These are phyloP conservation scores for Ogataea siamensis DNA, from an alignment of 805 yeast species.

Conservation along the genomic window DNA sequence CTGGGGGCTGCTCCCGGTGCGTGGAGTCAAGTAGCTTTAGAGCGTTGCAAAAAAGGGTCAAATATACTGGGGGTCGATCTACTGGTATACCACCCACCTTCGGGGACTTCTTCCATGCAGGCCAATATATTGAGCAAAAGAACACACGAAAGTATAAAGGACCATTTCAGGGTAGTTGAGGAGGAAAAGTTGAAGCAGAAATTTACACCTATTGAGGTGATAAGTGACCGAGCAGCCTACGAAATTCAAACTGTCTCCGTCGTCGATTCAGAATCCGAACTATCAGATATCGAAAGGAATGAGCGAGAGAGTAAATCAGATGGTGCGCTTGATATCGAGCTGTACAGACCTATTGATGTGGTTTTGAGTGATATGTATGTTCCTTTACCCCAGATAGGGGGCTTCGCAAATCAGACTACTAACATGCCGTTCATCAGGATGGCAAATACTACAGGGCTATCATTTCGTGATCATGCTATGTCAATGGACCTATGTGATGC, in stretches of 20 bases:
- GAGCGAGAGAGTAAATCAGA: conserved; percentile 2
- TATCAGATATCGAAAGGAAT: conserved; percentile 10
- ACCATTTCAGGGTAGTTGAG: conserved; percentile 41
- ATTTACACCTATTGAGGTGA: conserved; percentile 20
- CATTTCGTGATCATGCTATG: conserved; percentile 74
- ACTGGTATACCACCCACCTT: conserved; percentile 73
- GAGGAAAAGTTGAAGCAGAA: conserved; percentile 30
- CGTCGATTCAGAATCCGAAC: conserved; percentile 20
- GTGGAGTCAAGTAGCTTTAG: conserved; percentile 83
- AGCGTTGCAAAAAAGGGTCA: conserved; percentile 48
- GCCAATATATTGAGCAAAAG: conserved; percentile 75
- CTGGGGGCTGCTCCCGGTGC: conserved; percentile 94
- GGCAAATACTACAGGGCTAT: conserved; percentile 85
- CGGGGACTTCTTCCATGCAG: conserved; percentile 76
- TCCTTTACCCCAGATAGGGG: conserved; percentile 51
- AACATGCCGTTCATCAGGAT: conserved; percentile 84
- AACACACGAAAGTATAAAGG: conserved; percentile 57
- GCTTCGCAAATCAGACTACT: conserved; percentile 62
- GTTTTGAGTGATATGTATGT: conserved; percentile 83
- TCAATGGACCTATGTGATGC: conserved; percentile 94
- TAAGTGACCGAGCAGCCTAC: conserved; percentile 8
- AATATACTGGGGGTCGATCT: conserved; percentile 80
- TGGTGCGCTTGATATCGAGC: conserved; percentile 4
- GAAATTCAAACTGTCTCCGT: conserved; percentile 19
- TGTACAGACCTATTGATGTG: conserved; percentile 57